phyloP scores from a whole-genome alignment of 1,139 yeast species.

The Debaryomycetaceae sp. region DNA sequence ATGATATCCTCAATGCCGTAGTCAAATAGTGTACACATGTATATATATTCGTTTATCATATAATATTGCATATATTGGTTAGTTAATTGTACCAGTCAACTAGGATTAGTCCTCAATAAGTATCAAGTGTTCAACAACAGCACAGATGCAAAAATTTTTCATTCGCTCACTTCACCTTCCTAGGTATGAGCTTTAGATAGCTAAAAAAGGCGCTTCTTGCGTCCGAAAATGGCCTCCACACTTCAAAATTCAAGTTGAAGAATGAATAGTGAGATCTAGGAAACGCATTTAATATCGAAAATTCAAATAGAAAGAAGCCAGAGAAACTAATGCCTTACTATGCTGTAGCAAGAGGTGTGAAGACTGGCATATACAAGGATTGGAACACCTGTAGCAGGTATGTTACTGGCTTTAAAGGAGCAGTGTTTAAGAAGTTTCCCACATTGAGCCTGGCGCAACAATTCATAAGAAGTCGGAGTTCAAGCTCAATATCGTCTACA shows the following conservation, averaged over 20 bases:
- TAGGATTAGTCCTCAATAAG: no score
- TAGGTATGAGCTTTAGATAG: no score
- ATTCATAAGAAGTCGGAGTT: conserved; percentile 4
- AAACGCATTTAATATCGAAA: no score
- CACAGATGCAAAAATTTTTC: no score
- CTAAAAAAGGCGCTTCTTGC: no score
- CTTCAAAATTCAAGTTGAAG: no score
- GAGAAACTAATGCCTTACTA: conserved; percentile 31
- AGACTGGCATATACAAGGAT: conserved; percentile 45
- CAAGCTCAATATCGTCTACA: background rate
- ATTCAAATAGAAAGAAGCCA: background rate
- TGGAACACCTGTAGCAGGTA: conserved; percentile 52
- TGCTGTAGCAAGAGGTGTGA: conserved; percentile 60
- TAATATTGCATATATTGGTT: no score
- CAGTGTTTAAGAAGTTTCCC: conserved; percentile 52
- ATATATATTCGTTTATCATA: no score
- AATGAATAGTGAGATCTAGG: no score
- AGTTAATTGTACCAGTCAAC: no score
- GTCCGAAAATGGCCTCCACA: background rate
- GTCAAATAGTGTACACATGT: background rate
- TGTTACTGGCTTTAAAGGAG: conserved; percentile 52
- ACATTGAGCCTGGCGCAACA: conserved; percentile 13
- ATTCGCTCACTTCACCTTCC: no score
- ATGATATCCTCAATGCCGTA: background rate
- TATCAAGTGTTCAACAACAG: no score